Conservation (phyloP, 2,329 filamentous ascomycete genomes). For the Beauveria sp. region DNA sequence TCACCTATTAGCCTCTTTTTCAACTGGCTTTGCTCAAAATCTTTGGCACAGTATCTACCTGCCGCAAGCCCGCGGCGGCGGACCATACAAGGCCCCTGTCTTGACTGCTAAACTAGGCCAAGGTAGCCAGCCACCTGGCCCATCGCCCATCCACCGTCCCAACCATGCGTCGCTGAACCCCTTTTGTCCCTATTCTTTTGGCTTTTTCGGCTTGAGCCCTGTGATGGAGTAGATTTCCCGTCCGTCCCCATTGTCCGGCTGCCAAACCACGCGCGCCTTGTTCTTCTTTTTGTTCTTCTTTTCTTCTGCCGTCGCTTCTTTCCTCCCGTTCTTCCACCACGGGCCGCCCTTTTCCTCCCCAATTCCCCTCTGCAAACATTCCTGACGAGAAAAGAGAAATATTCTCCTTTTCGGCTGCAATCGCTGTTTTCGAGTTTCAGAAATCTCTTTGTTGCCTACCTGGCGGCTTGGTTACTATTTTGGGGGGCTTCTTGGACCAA, state of each 20-base stretch:
- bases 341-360: not conserved
- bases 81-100: not conserved
- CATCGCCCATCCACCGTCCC: not conserved
- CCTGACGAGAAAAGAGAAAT: not conserved
- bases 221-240: not conserved
- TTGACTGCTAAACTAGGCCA: not conserved
- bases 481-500: not conserved
- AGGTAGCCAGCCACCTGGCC: not conserved
- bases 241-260: not conserved
- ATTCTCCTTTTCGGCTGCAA: not conserved
- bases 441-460: not conserved
- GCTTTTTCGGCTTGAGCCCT: not conserved
- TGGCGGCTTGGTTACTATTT: not conserved
- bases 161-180: conserved; percentile 8
- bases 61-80: not conserved
- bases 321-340: not conserved
- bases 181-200: conserved; percentile 5
- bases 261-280: not conserved
- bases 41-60: not conserved
- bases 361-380: no score
- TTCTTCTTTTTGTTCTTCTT: not conserved
- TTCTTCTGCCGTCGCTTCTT: not conserved
- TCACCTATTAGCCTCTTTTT: not conserved
- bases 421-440: not conserved
- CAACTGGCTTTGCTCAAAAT: not conserved